Base-by-base conservation (phyloP, 208 protist genomes). In the Phytomonas sp. region DNA sequence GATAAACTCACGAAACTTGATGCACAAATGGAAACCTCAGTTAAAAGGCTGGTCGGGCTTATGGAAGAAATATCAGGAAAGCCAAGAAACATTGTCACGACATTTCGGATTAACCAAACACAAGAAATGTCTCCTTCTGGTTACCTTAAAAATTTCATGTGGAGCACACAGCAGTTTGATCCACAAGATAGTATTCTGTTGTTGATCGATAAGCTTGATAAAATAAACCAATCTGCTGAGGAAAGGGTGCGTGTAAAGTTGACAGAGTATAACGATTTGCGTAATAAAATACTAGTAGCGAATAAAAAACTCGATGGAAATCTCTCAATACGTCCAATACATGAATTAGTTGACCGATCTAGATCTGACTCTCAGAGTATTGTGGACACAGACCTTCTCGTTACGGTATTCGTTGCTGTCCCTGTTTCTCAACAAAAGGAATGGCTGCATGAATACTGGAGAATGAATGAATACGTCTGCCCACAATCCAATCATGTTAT, bases 1-100 rank as follows among this genome's bases (percentile, higher is more conserved):
- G 92, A 97, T 70, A 90, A 96, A 53, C 78, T 97, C 4, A 68
- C 74, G 20, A 97, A 94, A 60, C 75, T 97, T 15, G 92, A 97
- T 70, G 68, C 85, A 26, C 53, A 75, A 30, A 71, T 92, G 71
- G 92, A 97, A 68, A 79, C 75, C 62, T 86, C 74, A 23, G 80
- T 95, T 43, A 74, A 87, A 30, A 97, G 94, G 60, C 62, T 96
- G 13, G 86, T 96, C 70, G 63, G 76, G 17, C 70, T 94, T 29
- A 92, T 95, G 85, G 85, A 95, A 67, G 86, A 96, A 67, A 83
- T 80, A 43, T 90, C 86, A 29, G 77, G 83, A 13, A 91, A 90
- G 72, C 81, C 88, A 13, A 80, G 87, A 56, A 83, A 76, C 67
- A 70, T 89, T 51, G 86, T 93, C 6, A 91, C 90, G 20, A 87